A percentile compares a stretch with the other conserved stretches of the same genome.
Conservation (phyloP, 2,329 filamentous ascomycete genomes). For the Pseudogymnoascus sp. region DNA sequence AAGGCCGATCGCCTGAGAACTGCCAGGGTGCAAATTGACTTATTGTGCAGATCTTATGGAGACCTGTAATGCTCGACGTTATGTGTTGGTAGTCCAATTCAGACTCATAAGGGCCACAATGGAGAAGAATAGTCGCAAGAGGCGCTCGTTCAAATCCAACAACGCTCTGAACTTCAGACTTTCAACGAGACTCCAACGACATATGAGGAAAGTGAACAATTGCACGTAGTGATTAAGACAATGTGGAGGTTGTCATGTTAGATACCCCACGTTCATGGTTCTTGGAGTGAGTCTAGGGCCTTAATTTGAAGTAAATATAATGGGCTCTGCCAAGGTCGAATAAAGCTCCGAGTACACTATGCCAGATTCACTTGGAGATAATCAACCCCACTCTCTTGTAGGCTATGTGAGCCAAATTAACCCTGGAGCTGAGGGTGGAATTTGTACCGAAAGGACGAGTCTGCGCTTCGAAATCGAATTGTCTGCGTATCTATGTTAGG, state of each 20-base stretch:
- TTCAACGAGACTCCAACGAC: slow-evolving; percentile 18
- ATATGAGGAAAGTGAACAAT: slow-evolving; percentile 16
- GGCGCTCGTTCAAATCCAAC: slow-evolving; percentile 13
- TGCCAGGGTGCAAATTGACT: not conserved
- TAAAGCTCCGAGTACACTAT: slow-evolving; percentile 18
- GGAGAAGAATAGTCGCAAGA: slow-evolving; percentile 9
- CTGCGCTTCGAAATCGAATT: not conserved
- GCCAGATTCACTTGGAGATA: slow-evolving; percentile 22
- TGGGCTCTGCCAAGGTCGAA: slow-evolving; percentile 19
- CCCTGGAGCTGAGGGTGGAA: slow-evolving; percentile 17
- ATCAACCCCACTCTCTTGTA: slow-evolving; percentile 12
- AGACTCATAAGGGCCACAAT: not conserved
- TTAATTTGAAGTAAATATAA: slow-evolving; percentile 19
- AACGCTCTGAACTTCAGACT: slow-evolving; percentile 18
- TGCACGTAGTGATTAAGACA: slow-evolving; percentile 17
- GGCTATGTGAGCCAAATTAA: slow-evolving; percentile 18
- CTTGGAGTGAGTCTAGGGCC: slow-evolving; percentile 12
- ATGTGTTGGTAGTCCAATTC: not conserved
- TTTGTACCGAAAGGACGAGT: slow-evolving; percentile 5
- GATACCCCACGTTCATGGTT: slow-evolving; percentile 14
- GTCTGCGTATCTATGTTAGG: not conserved
- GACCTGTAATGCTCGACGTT: not conserved
- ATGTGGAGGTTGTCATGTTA: slow-evolving; percentile 17
- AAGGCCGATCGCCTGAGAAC: not conserved
- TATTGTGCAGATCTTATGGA: not conserved